Evolutionary conservation across 2,329 filamentous ascomycete species (phyloP), one percentile per base, ranked within the genome.

Genomic region (Aplosporella prunicola): DNA sequence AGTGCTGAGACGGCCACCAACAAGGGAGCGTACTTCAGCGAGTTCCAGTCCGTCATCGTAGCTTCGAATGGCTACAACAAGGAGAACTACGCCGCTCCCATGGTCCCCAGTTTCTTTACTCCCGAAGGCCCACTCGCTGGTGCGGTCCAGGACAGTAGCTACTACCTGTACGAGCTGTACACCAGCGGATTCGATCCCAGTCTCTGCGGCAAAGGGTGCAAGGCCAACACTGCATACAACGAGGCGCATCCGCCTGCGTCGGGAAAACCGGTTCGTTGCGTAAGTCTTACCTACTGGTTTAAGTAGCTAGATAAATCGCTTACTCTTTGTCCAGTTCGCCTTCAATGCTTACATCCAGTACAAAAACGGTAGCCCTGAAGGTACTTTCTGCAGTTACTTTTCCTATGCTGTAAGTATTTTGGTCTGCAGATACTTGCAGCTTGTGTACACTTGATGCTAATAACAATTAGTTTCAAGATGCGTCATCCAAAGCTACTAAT

Each of bases 201-300:
- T 16, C 40, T 48, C 7, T 63, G 60, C 45, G 53, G 53, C 11
- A 46, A 53, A 8, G 56, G 53, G 16, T 62, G 58, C 45, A 41
- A 53, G 32, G 47, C 53, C 13, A 53, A 60, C 43, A 61, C 55
- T 9, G 44, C 44, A 4, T 60, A 57, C 43, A 54, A 62, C 42
- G 44, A 41, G 22, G 45, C 50, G 20, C 47, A 53, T 40, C 51
- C 51, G 8, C 10, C 11, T 11, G 9, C 46, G 5, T 45, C 51
- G 16, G 53, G 52, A 15, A 50, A 46, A 9, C 58, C 56, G 38
- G 48, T 47, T 35, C 43, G 55, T 16, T 62, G 59, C 52, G 22
- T 24, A 24, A 9, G 22, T 24, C 8, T 24, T 24, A 8, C 9
- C 22, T n/a, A n/a, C 9, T 24, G 9, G n/a, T 3, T 24, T 11